Evolutionary conservation across 345 rosid species (phyloP).

Genomic region (Raphanus sativus): DNA sequence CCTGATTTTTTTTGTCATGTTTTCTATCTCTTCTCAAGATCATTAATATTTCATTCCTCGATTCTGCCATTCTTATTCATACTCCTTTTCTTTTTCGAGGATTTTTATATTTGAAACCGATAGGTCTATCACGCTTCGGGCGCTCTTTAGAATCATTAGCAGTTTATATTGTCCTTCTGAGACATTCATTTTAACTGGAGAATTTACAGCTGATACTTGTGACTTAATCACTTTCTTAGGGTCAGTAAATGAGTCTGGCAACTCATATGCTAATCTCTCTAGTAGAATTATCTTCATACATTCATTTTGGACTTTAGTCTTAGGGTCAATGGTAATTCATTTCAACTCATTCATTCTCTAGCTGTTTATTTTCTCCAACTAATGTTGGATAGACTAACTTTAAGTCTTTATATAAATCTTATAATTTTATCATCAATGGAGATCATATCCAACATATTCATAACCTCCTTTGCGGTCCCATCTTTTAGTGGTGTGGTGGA

Average conservation of each 20-base stretch:
- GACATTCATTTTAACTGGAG: background rate
- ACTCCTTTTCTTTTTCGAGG: background rate
- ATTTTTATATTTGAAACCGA: background rate
- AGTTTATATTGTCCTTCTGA: background rate
- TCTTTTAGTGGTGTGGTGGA: background rate
- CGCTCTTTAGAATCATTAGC: background rate
- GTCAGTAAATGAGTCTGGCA: background rate
- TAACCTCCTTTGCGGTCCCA: background rate
- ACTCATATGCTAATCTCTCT: background rate
- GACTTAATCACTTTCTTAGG: background rate
- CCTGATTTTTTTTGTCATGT: too few species aligned
- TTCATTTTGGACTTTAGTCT: background rate
- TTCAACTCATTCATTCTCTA: too few species aligned
- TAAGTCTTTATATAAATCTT: too few species aligned
- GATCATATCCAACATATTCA: too few species aligned
- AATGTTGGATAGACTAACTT: too few species aligned
- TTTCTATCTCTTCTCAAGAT: background rate
- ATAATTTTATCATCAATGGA: too few species aligned
- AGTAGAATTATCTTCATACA: background rate
- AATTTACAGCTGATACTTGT: background rate
- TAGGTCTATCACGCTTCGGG: background rate
- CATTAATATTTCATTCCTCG: background rate
- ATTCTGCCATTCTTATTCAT: background rate
- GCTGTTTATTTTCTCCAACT: too few species aligned
- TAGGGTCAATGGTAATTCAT: background rate